phyloP scores from a whole-genome alignment of 805 yeast species.

The Candida loeiensis region DNA sequence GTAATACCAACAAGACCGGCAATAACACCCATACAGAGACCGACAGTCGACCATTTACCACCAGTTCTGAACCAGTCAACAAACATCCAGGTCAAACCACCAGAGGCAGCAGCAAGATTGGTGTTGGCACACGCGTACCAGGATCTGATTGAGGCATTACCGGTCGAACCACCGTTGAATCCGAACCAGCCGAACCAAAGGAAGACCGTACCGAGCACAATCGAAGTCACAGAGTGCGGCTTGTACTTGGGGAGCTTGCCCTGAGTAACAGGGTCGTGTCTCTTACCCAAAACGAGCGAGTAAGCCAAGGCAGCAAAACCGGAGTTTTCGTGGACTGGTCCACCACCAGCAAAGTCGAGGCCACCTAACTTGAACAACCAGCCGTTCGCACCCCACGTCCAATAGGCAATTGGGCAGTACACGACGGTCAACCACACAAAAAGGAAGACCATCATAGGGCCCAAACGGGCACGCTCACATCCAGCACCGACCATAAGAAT shows the following conservation, averaged over 20 bases:
- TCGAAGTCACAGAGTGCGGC: conserved; percentile 89
- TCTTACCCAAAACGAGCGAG: conserved; percentile 87
- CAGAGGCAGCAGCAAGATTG: conserved; percentile 88
- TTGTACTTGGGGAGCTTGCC: conserved; percentile 79
- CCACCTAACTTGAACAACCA: conserved; percentile 85
- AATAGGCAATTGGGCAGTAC: conserved; percentile 92
- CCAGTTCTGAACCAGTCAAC: conserved; percentile 85
- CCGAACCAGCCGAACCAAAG: conserved; percentile 99
- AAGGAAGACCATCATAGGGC: conserved; percentile 93
- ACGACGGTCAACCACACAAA: conserved; percentile 94
- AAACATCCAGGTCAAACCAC: conserved; percentile 93
- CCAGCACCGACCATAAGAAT: conserved; percentile 97
- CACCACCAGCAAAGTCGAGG: conserved; percentile 97
- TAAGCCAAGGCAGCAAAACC: conserved; percentile 95
- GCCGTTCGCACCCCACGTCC: conserved; percentile 96
- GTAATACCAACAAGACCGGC: conserved; percentile 94
- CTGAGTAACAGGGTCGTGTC: conserved; percentile 74
- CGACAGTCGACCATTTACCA: conserved; percentile 88
- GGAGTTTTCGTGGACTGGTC: conserved; percentile 93
- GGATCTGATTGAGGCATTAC: conserved; percentile 88
- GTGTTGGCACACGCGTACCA: conserved; percentile 94
- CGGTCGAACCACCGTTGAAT: conserved; percentile 97
- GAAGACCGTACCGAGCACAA: conserved; percentile 89
- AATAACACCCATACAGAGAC: conserved; percentile 90
- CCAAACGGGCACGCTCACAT: conserved; percentile 92